Evolutionary conservation across 2,329 filamentous ascomycete genomes (phyloP).

Genomic region (Ophiostoma australiae): DNA sequence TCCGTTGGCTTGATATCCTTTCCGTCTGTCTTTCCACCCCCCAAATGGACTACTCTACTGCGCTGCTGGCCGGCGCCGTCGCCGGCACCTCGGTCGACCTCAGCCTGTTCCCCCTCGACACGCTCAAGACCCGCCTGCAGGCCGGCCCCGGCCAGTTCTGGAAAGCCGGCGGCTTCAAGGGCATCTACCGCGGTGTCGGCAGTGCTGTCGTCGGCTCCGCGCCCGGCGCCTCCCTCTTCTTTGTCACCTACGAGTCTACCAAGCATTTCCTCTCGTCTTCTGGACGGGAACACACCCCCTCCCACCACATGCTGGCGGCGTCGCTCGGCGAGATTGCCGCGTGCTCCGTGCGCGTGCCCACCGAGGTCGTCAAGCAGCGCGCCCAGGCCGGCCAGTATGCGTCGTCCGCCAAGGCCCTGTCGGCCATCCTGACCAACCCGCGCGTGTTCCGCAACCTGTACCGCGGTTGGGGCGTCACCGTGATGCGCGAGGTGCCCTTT

Average conservation of each 20-base stretch:
- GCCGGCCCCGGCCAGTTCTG: slow-evolving; percentile 64
- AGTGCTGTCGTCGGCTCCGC: slow-evolving; percentile 86
- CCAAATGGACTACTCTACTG: slow-evolving; percentile 49
- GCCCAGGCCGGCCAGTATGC: slow-evolving; percentile 84
- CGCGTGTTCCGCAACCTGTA: slow-evolving; percentile 79
- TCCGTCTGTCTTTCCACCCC: background rate
- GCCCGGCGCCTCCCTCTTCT: slow-evolving; percentile 93
- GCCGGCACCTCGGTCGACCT: slow-evolving; percentile 96
- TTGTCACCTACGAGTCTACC: slow-evolving; percentile 82
- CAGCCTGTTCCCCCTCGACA: slow-evolving; percentile 95
- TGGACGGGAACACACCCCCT: slow-evolving; percentile 30
- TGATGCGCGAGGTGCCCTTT: slow-evolving; percentile 94
- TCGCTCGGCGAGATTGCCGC: slow-evolving; percentile 85
- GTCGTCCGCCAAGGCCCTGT: slow-evolving; percentile 61
- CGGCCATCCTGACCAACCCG: slow-evolving; percentile 55
- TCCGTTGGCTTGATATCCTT: background rate
- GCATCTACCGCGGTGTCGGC: slow-evolving; percentile 90
- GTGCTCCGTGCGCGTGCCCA: slow-evolving; percentile 87
- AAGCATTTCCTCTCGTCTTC: slow-evolving; percentile 48
- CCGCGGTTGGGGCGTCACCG: slow-evolving; percentile 84
- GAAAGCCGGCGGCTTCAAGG: slow-evolving; percentile 77
- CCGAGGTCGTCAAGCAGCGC: slow-evolving; percentile 94
- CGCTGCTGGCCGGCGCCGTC: slow-evolving; percentile 74
- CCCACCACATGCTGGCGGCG: slow-evolving; percentile 76
- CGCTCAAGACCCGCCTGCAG: slow-evolving; percentile 95